A percentile compares a stretch with the other conserved stretches of the same genome.
These are phyloP conservation scores for Parathielavia hyrcaniae DNA, from an alignment of 495 filamentous ascomycete species.

Conservation along the genomic window DNA sequence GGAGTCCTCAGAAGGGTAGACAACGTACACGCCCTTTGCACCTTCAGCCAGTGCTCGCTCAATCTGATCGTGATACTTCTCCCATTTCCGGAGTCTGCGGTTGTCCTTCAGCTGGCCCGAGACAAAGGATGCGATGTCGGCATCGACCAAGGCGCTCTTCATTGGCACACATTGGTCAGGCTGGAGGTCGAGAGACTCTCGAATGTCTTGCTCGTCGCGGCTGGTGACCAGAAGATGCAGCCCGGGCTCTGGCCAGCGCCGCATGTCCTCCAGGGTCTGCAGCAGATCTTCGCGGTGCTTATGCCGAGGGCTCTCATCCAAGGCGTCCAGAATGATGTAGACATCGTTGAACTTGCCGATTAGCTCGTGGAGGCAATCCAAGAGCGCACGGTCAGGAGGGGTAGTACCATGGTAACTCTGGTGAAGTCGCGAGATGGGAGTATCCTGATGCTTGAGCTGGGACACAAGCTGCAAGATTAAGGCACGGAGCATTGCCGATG, in stretches of 20 bases:
- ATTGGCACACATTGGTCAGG: not conserved
- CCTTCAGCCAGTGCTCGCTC: not conserved
- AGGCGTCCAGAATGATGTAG: conserved; percentile 6
- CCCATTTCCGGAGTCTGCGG: not conserved
- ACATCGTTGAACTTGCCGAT: not conserved
- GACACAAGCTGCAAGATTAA: not conserved
- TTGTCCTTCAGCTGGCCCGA: conserved; percentile 4
- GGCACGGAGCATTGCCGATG: conserved; percentile 1
- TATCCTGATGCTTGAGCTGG: not conserved
- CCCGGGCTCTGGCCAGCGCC: conserved; percentile 3
- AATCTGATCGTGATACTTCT: not conserved
- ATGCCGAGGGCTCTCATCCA: conserved; percentile 8
- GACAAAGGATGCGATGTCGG: conserved; percentile 17
- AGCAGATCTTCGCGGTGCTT: conserved; percentile 2
- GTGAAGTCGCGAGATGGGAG: not conserved
- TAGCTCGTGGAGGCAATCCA: not conserved
- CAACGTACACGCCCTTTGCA: conserved; percentile 3
- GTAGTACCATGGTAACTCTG: not conserved
- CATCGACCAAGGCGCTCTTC: not conserved
- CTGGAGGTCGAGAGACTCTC: not conserved
- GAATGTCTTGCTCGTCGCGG: conserved; percentile 3
- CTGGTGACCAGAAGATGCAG: conserved; percentile 8
- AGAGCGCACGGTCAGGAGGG: not conserved
- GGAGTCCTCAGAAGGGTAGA: too few species aligned
- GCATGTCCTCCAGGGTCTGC: not conserved